Percentiles rank a stretch among this genome's conserved stretches.
These are phyloP conservation scores for Rhizophora apiculata DNA, from an alignment of 345 rosid species.

Conservation along the genomic window DNA sequence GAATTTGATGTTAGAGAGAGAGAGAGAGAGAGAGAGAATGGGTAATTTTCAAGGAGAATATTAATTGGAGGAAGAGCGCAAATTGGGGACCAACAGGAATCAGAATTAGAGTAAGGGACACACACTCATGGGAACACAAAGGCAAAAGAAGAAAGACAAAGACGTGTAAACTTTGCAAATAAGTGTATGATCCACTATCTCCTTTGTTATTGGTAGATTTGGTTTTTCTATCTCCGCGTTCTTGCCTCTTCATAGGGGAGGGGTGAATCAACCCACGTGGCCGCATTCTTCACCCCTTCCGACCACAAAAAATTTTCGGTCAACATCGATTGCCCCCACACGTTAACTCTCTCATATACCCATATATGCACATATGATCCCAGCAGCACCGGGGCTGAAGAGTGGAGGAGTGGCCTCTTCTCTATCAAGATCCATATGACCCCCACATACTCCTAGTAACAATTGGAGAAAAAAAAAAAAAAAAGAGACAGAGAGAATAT, in stretches of 20 bases:
- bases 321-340: slow-evolving; percentile 21
- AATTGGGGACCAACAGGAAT: slow-evolving; percentile 23
- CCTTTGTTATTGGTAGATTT: not conserved
- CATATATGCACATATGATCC: slow-evolving; percentile 1
- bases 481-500: too few species aligned
- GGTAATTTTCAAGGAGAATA: not conserved
- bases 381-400: not conserved
- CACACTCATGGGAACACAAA: not conserved
- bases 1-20: not conserved
- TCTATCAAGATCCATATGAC: slow-evolving; percentile 14
- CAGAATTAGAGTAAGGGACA: not conserved
- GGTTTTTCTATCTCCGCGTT: slow-evolving; percentile 19
- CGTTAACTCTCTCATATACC: not conserved
- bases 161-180: not conserved
- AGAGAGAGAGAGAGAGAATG: slow-evolving; percentile 2
- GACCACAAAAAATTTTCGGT: slow-evolving; percentile 19
- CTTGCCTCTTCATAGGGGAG: slow-evolving; percentile 7
- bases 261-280: slow-evolving; percentile 14
- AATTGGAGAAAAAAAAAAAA: too few species aligned
- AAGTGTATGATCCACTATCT: not conserved
- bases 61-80: slow-evolving; percentile 11
- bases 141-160: not conserved
- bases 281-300: slow-evolving; percentile 4
- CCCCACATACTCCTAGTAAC: not conserved
- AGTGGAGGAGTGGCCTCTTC: not conserved